phyloP scores from a whole-genome alignment of 805 yeast genomes.

The Yamadazyma ubonensis region DNA sequence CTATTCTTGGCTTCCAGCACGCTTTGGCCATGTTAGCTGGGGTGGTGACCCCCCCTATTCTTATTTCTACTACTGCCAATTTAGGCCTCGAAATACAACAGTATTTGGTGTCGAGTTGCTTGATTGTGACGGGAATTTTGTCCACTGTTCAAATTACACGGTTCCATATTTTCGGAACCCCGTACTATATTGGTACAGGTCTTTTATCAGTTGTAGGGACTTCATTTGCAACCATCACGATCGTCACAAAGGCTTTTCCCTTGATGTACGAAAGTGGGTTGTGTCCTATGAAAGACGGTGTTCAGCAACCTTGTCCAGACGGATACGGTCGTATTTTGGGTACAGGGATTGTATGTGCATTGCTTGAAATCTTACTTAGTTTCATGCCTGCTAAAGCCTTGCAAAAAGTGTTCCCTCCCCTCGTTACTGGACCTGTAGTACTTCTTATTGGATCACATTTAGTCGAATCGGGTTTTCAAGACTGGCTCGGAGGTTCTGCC shows the following conservation, averaged over 20 bases:
- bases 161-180: slow-evolving; percentile 70
- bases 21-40: slow-evolving; percentile 91
- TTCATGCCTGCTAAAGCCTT: slow-evolving; percentile 73
- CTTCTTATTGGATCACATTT: slow-evolving; percentile 74
- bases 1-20: slow-evolving; percentile 83
- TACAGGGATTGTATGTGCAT: slow-evolving; percentile 74
- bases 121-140: slow-evolving; percentile 48
- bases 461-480: slow-evolving; percentile 69
- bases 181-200: slow-evolving; percentile 84
- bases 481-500: slow-evolving; percentile 87
- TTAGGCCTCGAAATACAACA: slow-evolving; percentile 42
- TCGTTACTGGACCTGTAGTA: slow-evolving; percentile 93
- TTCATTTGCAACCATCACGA: slow-evolving; percentile 82
- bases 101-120: slow-evolving; percentile 38
- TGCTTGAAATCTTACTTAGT: slow-evolving; percentile 69
- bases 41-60: slow-evolving; percentile 77
- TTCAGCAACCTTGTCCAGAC: slow-evolving; percentile 73
- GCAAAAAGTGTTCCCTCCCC: slow-evolving; percentile 78
- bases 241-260: slow-evolving; percentile 73
- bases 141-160: slow-evolving; percentile 68
- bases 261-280: slow-evolving; percentile 61
- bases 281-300: slow-evolving; percentile 64
- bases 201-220: slow-evolving; percentile 88
- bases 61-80: slow-evolving; percentile 65
- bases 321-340: slow-evolving; percentile 89